A percentile compares a stretch with the other conserved stretches of the same genome.
phyloP scores from a whole-genome alignment of 1,139 yeast genomes.

The Sugiyamaella paludigena region DNA sequence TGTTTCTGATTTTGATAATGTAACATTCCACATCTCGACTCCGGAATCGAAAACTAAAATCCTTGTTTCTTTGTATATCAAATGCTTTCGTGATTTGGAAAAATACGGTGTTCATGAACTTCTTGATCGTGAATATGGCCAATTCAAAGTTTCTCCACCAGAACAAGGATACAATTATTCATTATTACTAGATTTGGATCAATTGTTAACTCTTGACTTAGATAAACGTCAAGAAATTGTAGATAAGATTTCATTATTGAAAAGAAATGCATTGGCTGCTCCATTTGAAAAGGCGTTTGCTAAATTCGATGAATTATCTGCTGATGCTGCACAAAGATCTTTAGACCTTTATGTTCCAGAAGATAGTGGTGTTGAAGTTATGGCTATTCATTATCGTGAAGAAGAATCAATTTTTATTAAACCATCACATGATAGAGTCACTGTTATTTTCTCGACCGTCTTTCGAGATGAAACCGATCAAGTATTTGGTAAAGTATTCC shows the following conservation, averaged over 20 bases:
- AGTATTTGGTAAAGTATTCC: constrained; percentile 88
- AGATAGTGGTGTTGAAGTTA: constrained; percentile 57
- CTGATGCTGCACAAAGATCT: constrained; percentile 50
- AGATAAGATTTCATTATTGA: constrained; percentile 66
- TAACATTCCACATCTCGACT: constrained; percentile 88
- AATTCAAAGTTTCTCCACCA: constrained; percentile 41
- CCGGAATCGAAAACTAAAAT: constrained; percentile 65
- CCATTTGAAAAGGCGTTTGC: constrained; percentile 86
- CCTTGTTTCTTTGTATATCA: constrained; percentile 66
- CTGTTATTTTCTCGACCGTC: constrained; percentile 90
- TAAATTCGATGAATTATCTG: constrained; percentile 64
- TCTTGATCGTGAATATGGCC: constrained; percentile 45
- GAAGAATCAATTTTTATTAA: constrained; percentile 87
- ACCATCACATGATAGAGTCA: constrained; percentile 94
- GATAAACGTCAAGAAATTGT: constrained; percentile 55
- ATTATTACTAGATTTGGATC: constrained; percentile 60
- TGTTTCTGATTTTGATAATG: constrained; percentile 92
- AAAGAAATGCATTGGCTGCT: constrained; percentile 86
- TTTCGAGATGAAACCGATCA: constrained; percentile 97
- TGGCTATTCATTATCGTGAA: constrained; percentile 84
- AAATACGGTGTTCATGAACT: constrained; percentile 56
- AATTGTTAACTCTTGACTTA: constrained; percentile 37
- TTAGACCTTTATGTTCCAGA: constrained; percentile 50
- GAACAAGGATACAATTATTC: constrained; percentile 87
- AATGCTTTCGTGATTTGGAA: constrained; percentile 71